Base-by-base conservation (phyloP, 2,329 filamentous ascomycete species). In the Amphichorda felina region DNA sequence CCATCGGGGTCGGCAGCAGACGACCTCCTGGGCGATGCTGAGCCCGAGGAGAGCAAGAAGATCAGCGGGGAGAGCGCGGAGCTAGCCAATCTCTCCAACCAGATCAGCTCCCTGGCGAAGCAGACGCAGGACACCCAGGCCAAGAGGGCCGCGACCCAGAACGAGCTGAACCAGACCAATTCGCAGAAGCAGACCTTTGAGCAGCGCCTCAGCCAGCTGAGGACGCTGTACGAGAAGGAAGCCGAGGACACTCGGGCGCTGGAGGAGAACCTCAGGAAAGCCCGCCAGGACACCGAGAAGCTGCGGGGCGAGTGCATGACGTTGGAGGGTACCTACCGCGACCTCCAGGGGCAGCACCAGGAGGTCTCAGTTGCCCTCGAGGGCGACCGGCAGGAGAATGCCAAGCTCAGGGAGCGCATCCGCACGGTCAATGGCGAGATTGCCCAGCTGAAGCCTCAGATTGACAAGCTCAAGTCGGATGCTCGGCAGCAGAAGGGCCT, bases 131-230 rank as follows among this genome's bases (percentile, higher is more conserved):
- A 89, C 46, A 82, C 94, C 2, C 86, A 94, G 54, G 75, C 70
- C 24, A 89, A 94, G 59, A 81, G 87, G 43, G 72, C 66, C 5
- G 74, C 75, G 2, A 82, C 82, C 0, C 87, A 95, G 56, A 80
- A 81, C 43, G 85, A 94, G 40, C 63, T 96, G 35, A 82, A 72
- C 41, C 84, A 88, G 50, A 79, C 83, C 22, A 84, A 72, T 35
- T 76, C 79, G 10, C 88, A 96, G 56, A 96, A 95, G 64, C 81
- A 82, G 48, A 89, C 94, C 51, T 89, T 98, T 45, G 91, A 98
- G 62, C 70, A 82, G 44, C 80, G 91, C 16, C 66, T 98, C 19
- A 76, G 84, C 4, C 88, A 95, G 52, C 79, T 95, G 39, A 79
- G 91, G 41, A 65, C 79, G 6, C 73, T 93, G 44, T 98, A 96